Conservation (phyloP, 1,139 yeast species). For the Cylindricascospora bacillispora region DNA sequence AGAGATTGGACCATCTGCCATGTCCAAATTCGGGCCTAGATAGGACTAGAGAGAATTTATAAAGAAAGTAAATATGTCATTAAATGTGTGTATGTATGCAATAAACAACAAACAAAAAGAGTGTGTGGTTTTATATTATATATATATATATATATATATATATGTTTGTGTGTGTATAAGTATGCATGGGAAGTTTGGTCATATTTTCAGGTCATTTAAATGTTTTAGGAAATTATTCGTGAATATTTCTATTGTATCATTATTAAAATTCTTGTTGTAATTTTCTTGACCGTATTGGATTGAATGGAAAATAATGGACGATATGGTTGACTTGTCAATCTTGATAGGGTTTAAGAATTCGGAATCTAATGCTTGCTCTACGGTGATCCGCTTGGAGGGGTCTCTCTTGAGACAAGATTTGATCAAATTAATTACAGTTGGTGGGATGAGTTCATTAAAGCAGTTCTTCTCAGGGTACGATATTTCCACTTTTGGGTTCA, state of each 20-base stretch:
- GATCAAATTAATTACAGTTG: constrained; percentile 58
- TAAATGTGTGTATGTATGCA: no score
- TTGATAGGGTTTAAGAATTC: constrained; percentile 63
- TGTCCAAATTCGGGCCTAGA: constrained; percentile 87
- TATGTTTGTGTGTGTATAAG: no score
- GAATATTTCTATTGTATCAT: constrained; percentile 33
- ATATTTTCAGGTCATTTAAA: constrained; percentile 12
- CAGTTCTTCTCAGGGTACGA: constrained; percentile 50
- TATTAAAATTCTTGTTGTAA: no score
- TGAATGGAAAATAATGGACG: constrained; percentile 65
- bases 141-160: no score
- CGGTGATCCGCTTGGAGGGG: constrained; percentile 57
- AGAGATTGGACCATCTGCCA: constrained; percentile 81
- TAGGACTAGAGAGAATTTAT: constrained; percentile 23
- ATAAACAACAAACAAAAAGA: constrained; percentile 1
- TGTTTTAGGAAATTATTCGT: constrained; percentile 42
- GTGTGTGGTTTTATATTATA: no score
- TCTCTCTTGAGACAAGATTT: constrained; percentile 60
- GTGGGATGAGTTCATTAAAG: constrained; percentile 55
- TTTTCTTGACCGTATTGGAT: constrained; percentile 49
- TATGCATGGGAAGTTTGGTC: no score
- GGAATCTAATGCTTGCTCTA: constrained; percentile 44
- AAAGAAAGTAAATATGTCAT: no score
- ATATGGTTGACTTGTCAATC: constrained; percentile 53
- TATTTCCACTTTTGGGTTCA: constrained; percentile 76